These are phyloP conservation scores for Pascua sp. DNA, from an alignment of 1,284 basidiomycete genomes.

Conservation along the genomic window DNA sequence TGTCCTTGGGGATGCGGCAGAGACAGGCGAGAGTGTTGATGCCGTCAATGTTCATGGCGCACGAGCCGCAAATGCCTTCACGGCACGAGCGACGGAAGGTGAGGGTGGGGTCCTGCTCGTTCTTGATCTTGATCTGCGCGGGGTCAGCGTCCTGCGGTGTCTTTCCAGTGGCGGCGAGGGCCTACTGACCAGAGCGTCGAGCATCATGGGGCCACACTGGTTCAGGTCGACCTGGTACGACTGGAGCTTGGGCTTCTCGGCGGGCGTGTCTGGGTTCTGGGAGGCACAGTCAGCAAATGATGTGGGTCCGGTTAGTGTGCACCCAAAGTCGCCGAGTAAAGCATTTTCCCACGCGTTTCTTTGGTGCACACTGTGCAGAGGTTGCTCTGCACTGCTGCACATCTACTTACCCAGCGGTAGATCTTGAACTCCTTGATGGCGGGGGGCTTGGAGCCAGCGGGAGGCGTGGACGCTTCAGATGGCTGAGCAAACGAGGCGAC, in stretches of 20 bases:
- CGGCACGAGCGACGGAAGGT: conserved; percentile 96
- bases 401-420: conserved; percentile 78
- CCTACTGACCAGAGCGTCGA: conserved; percentile 53
- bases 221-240: conserved; percentile 90
- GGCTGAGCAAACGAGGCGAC: conserved; percentile 32
- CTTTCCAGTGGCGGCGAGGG: neutral
- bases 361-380: neutral
- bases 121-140: conserved; percentile 94
- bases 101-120: conserved; percentile 92
- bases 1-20: conserved; percentile 83
- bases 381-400: neutral
- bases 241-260: conserved; percentile 86
- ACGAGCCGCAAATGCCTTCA: conserved; percentile 97
- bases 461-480: conserved; percentile 26
- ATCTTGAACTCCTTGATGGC: conserved; percentile 86
- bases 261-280: conserved; percentile 94
- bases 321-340: neutral
- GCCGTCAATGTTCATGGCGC: conserved; percentile 99
- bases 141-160: neutral
- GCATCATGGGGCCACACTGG: conserved; percentile 92
- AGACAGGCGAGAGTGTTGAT: conserved; percentile 97
- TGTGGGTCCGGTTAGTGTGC: no score
- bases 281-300: neutral
- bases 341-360: neutral
- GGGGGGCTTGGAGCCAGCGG: conserved; percentile 41